Percentiles rank a stretch among this genome's conserved stretches.
These are phyloP conservation scores for Aspergillus baeticus DNA, from an alignment of 495 filamentous ascomycete genomes.

Conservation along the genomic window DNA sequence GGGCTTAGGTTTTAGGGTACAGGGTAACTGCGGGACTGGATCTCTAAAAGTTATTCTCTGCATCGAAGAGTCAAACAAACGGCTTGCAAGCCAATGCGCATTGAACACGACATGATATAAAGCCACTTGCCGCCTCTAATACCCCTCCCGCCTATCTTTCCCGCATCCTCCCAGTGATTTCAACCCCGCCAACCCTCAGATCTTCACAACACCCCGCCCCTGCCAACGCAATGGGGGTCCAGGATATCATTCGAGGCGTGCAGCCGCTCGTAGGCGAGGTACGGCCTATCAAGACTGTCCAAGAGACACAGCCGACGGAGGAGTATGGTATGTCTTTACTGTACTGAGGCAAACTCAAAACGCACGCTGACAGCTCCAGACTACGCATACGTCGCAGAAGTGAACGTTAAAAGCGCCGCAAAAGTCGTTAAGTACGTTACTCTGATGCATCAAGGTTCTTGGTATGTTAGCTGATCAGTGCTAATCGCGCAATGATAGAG, in stretches of 20 bases:
- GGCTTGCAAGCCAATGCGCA: background rate
- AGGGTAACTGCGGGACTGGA: slow-evolving; percentile 24
- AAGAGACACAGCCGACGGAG: slow-evolving; percentile 39
- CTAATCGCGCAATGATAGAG: slow-evolving; percentile 23
- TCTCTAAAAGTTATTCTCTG: background rate
- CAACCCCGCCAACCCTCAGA: background rate
- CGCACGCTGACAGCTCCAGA: slow-evolving; percentile 18
- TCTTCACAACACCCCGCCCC: background rate
- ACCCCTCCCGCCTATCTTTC: background rate
- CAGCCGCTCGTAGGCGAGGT: slow-evolving; percentile 32
- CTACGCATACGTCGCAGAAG: slow-evolving; percentile 43
- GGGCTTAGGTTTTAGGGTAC: slow-evolving; percentile 33
- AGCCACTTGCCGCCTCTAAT: background rate
- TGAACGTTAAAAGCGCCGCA: slow-evolving; percentile 44
- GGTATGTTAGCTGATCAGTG: background rate
- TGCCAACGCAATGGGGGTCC: slow-evolving; percentile 26
- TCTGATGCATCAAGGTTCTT: background rate
- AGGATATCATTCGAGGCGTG: slow-evolving; percentile 23
- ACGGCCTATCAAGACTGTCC: slow-evolving; percentile 38
- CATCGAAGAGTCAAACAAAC: background rate
- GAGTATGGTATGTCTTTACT: slow-evolving; percentile 37
- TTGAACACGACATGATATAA: background rate
- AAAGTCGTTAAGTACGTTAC: slow-evolving; percentile 47
- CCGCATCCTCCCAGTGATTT: background rate
- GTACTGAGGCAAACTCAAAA: background rate